Base-by-base conservation (phyloP, 441 rosid genomes). In the Cnidoscolus chayamansa region DNA sequence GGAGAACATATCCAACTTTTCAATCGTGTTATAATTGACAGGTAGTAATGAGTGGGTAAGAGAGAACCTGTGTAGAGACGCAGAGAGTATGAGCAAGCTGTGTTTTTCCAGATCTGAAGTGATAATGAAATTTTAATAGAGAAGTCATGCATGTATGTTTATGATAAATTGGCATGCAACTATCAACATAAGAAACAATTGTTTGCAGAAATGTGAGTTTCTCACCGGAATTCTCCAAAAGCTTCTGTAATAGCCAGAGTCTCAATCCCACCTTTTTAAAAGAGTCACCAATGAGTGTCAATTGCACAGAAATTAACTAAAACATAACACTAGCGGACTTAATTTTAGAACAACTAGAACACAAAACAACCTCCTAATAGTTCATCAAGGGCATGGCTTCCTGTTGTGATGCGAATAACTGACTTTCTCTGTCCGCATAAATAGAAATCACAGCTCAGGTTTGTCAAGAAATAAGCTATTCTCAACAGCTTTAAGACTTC, bases 1-100 rank as follows among this genome's bases (percentile, higher is more conserved):
- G 40, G 8, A 50, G 49, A 45, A 70, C 40, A 54, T 19, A 20
- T 37, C 58, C 53, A 12, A 32, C 13, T 51, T 55, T 40, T 5
- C 63, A 20, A 51, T 74, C 37, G 50, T 58, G 61, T 17, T 37
- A 65, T 53, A 64, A 65, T 47, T 65, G 30, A 47, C 30, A 4
- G 4, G 11, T 30, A 37, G 15, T 32, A 31, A 72, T 10, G 35
- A 47, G 54, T 58, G 67, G 65, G 67, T 59, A 56, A 74, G 67
- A 75, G 75, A 80, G 72, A 12, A 89, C 97, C 97, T 90, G 97
- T 53, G 97, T 90, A 40, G 93, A 84, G 76, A 91, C 97, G 65
- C 98, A 91, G 1, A 93, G 95, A 31, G 99, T 93, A 84, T 91
- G 95, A 31, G 97, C 99, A 47, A 95, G 92, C 74, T 89, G 98